Evolutionary conservation across 2,329 filamentous ascomycete species (phyloP), one percentile per base, ranked within the genome.

Genomic region (Nigrospora sphaerica): DNA sequence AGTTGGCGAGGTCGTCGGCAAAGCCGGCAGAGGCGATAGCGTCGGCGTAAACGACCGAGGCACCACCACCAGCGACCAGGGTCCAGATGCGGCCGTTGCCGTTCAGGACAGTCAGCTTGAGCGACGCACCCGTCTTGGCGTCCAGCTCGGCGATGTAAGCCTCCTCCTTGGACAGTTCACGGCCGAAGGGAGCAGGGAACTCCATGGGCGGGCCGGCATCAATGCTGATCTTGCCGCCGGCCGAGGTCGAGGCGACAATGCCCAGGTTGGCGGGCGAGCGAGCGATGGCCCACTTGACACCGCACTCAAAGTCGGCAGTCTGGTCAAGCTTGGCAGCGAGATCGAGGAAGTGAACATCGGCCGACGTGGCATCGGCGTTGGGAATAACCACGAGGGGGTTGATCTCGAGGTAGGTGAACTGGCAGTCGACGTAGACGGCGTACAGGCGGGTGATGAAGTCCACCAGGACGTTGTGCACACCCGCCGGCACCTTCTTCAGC

Each of bases 401-500:
- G 80, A 98, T 98, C 75, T 98, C 93, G 60, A 98, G 89, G 78
- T 98, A 98, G 64, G 93, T 97, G 82, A 98, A 98, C 74, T 98
- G 93, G 83, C 88, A 95, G 79, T 98, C 93, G 55, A 97, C 93
- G 65, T 97, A 98, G 74, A 98, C 93, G 61, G 92, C 93, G 68
- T 98, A 98, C 57, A 98, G 80, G 62, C 93, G 85, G 63, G 89
- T 89, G 76, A 98, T 98, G 81, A 98, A 98, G 80, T 98, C 93
- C 53, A 98, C 88, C 50, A 98, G 83, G 64, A 98, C 93, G 65
- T 95, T 96, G 82, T 98, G 93, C 44, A 98, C 80, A 67, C 92
- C 92, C 74, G 88, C 75, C 62, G 93, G 93, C 40, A 98, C 90
- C 72, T 98, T 93, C 73, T 85, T 91, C 66, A 98, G 78, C 52